These are phyloP conservation scores for Crassisporium funariophilum DNA, from an alignment of 768 basidiomycete genomes.

Conservation along the genomic window DNA sequence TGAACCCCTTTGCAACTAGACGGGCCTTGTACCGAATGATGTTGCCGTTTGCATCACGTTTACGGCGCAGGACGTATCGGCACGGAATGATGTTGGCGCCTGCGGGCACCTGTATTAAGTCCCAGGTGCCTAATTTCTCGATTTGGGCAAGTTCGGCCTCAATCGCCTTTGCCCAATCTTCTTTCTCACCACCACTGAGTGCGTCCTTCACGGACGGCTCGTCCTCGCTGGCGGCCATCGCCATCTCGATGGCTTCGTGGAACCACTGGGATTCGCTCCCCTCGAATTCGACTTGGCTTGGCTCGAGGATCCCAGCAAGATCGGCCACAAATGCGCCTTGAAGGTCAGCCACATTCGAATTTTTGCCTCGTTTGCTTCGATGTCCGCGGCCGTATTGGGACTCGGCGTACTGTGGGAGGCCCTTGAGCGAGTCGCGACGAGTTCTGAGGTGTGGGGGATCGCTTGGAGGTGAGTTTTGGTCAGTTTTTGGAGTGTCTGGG, in stretches of 20 bases:
- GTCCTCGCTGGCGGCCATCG: constrained; percentile 12
- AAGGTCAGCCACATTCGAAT: neutral
- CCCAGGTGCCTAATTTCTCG: constrained; percentile 17
- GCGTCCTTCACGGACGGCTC: constrained; percentile 16
- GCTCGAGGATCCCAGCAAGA: neutral
- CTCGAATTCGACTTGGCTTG: neutral
- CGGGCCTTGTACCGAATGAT: constrained; percentile 35
- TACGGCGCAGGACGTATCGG: constrained; percentile 17
- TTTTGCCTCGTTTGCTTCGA: neutral
- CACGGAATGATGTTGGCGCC: constrained; percentile 18
- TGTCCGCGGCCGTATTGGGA: neutral
- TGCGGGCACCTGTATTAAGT: constrained; percentile 9
- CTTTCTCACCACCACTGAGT: constrained; percentile 10
- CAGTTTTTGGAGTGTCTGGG: neutral
- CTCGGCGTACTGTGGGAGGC: neutral
- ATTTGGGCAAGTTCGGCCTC: constrained; percentile 20
- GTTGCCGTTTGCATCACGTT: constrained; percentile 19
- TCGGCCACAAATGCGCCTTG: neutral
- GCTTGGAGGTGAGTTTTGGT: neutral
- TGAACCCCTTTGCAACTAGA: constrained; percentile 29
- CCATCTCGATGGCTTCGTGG: constrained; percentile 1
- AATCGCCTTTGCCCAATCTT: constrained; percentile 19
- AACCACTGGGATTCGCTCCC: neutral
- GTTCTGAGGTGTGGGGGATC: neutral
- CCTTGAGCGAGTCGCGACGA: neutral